phyloP scores from a whole-genome alignment of 257 asterid species.

The Lycium barbarum region DNA sequence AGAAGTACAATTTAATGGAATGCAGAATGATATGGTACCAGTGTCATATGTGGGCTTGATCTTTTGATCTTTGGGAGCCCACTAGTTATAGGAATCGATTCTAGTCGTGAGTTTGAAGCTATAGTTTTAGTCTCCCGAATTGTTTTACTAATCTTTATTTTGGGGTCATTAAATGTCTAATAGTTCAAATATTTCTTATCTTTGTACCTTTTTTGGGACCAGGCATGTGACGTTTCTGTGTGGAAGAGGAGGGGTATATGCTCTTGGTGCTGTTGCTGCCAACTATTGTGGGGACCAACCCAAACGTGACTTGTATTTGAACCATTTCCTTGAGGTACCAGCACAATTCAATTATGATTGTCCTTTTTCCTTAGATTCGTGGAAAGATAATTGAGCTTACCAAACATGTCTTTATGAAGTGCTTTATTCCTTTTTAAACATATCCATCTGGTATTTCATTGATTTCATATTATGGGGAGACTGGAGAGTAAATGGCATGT shows the following conservation, averaged over 20 bases:
- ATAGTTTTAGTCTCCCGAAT: not conserved
- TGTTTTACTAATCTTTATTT: not conserved
- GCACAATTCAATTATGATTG: not conserved
- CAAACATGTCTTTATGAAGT: not conserved
- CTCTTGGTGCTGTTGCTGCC: constrained; percentile 68
- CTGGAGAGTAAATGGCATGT: not conserved
- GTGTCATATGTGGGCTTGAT: not conserved
- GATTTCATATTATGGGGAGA: constrained; percentile 3
- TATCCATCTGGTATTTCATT: not conserved
- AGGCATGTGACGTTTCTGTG: constrained; percentile 73
- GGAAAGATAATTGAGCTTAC: constrained; percentile 11
- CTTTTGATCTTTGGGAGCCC: not conserved
- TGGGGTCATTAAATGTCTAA: not conserved
- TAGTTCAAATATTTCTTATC: constrained; percentile 11
- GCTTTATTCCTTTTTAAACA: not conserved
- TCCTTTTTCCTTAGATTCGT: not conserved
- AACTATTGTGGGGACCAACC: constrained; percentile 55
- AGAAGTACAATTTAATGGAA: not conserved
- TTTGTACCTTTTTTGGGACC: constrained; percentile 29
- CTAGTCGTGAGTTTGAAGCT: not conserved
- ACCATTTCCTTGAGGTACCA: constrained; percentile 61
- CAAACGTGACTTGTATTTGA: constrained; percentile 52
- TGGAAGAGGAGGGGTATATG: constrained; percentile 74
- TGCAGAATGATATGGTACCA: not conserved
- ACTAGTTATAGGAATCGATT: not conserved